These are phyloP conservation scores for Saturnispora sekii DNA, from an alignment of 805 yeast genomes.

Conservation along the genomic window DNA sequence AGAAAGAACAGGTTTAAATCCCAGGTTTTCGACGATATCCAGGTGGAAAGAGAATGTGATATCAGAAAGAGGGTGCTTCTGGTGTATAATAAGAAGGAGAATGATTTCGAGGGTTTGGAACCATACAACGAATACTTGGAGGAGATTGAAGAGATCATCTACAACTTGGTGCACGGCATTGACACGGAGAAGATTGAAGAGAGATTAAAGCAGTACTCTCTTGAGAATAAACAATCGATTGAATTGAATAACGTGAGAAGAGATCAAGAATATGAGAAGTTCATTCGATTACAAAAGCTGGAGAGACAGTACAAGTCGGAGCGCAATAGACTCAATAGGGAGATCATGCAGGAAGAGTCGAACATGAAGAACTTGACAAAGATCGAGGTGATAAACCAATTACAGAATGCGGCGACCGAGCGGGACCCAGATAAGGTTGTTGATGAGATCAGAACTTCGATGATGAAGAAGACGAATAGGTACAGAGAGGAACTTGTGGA, in stretches of 20 bases:
- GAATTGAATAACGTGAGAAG: constrained; percentile 65
- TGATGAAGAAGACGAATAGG: constrained; percentile 53
- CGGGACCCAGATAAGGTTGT: constrained; percentile 35
- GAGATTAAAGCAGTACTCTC: constrained; percentile 58
- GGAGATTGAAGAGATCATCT: constrained; percentile 70
- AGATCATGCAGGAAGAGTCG: constrained; percentile 43
- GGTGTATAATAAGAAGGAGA: constrained; percentile 71
- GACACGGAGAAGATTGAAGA: constrained; percentile 63
- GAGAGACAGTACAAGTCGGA: constrained; percentile 66
- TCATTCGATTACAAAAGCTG: constrained; percentile 51
- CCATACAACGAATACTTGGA: constrained; percentile 76
- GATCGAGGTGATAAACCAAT: constrained; percentile 44
- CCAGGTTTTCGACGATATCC: constrained; percentile 85
- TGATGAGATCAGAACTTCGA: constrained; percentile 41
- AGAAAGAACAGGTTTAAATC: constrained; percentile 85
- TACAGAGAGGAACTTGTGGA: constrained; percentile 50
- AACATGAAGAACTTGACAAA: constrained; percentile 34
- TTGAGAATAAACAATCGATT: constrained; percentile 64
- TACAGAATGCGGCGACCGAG: constrained; percentile 29
- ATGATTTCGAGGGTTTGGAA: constrained; percentile 52
- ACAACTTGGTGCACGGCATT: constrained; percentile 60
- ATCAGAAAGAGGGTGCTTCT: constrained; percentile 67
- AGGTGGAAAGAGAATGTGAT: constrained; percentile 88
- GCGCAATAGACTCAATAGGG: constrained; percentile 54
- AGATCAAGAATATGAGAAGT: constrained; percentile 60